phyloP scores from a whole-genome alignment of 352 stramenopile genomes.

The Phytophthora melonis region DNA sequence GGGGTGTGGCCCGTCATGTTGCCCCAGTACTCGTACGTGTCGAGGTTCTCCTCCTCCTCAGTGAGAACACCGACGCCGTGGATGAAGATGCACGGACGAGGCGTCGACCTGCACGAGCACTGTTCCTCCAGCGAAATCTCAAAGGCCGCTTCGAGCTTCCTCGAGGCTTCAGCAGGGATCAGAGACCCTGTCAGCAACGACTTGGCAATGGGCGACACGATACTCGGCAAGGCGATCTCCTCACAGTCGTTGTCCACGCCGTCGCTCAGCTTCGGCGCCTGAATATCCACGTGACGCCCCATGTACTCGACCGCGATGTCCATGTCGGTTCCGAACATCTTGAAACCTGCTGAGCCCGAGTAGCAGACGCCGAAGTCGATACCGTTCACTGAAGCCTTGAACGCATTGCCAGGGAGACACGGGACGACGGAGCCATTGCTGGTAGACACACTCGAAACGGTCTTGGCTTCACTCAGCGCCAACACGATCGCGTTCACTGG shows the following conservation, averaged over 20 bases:
- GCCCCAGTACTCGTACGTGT: constrained; percentile 45
- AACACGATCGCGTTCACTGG: constrained; percentile 38
- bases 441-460: constrained; percentile 18
- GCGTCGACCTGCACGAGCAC: constrained; percentile 26
- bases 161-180: constrained; percentile 1
- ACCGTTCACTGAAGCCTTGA: constrained; percentile 39
- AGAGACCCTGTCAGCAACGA: constrained; percentile 31
- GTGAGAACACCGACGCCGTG: constrained; percentile 49
- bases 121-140: constrained; percentile 12
- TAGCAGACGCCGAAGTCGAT: constrained; percentile 53
- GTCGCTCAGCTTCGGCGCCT: constrained; percentile 10
- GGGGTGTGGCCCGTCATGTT: constrained; percentile 44
- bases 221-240: constrained; percentile 16
- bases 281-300: constrained; percentile 15
- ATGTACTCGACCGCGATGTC: constrained; percentile 42
- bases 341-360: constrained; percentile 32
- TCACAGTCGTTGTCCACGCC: constrained; percentile 14
- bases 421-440: constrained; percentile 22
- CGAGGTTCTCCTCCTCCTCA: constrained; percentile 37
- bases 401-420: constrained; percentile 36
- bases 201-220: constrained; percentile 21
- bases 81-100: constrained; percentile 38
- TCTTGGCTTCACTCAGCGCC: constrained; percentile 23
- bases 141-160: constrained; percentile 20
- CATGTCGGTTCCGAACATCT: constrained; percentile 41